phyloP scores from a whole-genome alignment of 1,284 basidiomycete species.

The Trichosporon asahii region DNA sequence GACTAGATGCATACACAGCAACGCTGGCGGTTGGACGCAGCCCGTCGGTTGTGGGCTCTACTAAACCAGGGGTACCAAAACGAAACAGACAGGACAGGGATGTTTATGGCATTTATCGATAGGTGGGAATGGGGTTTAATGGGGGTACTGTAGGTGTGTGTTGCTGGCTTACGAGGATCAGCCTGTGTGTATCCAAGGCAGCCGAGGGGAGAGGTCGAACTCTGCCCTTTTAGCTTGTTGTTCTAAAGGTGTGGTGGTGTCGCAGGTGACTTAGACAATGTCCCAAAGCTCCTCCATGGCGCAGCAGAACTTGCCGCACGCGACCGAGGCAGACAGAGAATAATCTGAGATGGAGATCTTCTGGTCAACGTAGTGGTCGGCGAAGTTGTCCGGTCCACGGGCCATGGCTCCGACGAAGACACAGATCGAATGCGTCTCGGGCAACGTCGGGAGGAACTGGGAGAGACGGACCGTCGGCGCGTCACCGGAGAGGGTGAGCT shows the following conservation, averaged over 20 bases:
- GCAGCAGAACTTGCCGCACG: constrained; percentile 82
- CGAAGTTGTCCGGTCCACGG: constrained; percentile 91
- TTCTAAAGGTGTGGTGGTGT: neutral
- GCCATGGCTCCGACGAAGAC: constrained; percentile 99
- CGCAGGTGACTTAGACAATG: constrained; percentile 52
- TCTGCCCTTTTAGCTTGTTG: neutral
- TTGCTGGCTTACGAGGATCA: constrained; percentile 7
- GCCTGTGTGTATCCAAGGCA: neutral
- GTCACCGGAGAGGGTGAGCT: constrained; percentile 91
- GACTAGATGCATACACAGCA: constrained; percentile 28
- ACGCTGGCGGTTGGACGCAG: constrained; percentile 6
- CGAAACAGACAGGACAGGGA: constrained; percentile 1
- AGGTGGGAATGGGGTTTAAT: neutral
- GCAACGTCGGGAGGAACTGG: constrained; percentile 74
- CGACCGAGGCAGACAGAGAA: constrained; percentile 87
- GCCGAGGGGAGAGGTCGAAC: neutral
- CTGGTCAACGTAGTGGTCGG: constrained; percentile 88
- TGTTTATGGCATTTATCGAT: neutral
- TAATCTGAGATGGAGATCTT: constrained; percentile 98
- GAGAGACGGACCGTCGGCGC: constrained; percentile 79
- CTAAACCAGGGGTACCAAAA: constrained; percentile 1
- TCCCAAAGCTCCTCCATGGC: constrained; percentile 64
- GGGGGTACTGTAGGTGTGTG: neutral
- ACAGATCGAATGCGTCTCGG: constrained; percentile 82
- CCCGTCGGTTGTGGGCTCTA: neutral